These are phyloP conservation scores for Tripidium arundinaceum DNA, from an alignment of 202 grass and related monocot species.

Conservation along the genomic window DNA sequence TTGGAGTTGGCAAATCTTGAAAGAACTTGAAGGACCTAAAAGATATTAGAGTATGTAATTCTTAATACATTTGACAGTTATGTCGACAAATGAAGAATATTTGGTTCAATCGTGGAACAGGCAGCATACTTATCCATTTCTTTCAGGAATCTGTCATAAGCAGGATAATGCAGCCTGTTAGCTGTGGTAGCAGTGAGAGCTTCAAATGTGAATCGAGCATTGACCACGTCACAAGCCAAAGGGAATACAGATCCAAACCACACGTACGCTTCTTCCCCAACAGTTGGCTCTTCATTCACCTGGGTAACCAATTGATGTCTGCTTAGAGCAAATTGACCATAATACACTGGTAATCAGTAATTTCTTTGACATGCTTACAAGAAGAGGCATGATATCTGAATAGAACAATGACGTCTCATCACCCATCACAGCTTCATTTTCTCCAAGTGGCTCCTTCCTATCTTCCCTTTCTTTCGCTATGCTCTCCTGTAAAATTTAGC, in stretches of 20 bases:
- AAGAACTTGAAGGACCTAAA: conserved; percentile 61
- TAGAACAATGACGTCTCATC: conserved; percentile 84
- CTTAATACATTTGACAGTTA: neutral
- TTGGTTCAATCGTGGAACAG: neutral
- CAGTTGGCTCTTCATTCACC: conserved; percentile 77
- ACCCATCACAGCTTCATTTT: conserved; percentile 50
- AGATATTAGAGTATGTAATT: neutral
- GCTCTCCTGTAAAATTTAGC: conserved; percentile 53
- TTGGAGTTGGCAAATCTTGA: conserved; percentile 58
- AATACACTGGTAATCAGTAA: neutral
- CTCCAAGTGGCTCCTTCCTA: conserved; percentile 43
- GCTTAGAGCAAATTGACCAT: neutral
- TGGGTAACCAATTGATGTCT: conserved; percentile 14
- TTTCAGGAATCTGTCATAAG: conserved; percentile 88
- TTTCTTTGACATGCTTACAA: conserved; percentile 46
- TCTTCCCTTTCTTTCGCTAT: conserved; percentile 84
- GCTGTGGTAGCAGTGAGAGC: conserved; percentile 63
- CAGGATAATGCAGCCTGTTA: conserved; percentile 79
- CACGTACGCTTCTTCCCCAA: conserved; percentile 81
- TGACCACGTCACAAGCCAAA: conserved; percentile 76
- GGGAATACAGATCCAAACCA: conserved; percentile 88
- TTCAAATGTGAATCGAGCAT: conserved; percentile 90
- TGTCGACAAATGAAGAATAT: neutral
- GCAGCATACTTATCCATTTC: conserved; percentile 80
- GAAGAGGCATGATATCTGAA: conserved; percentile 93